These are phyloP conservation scores for Cercophora samala DNA, from an alignment of 495 filamentous ascomycete species.

Conservation along the genomic window DNA sequence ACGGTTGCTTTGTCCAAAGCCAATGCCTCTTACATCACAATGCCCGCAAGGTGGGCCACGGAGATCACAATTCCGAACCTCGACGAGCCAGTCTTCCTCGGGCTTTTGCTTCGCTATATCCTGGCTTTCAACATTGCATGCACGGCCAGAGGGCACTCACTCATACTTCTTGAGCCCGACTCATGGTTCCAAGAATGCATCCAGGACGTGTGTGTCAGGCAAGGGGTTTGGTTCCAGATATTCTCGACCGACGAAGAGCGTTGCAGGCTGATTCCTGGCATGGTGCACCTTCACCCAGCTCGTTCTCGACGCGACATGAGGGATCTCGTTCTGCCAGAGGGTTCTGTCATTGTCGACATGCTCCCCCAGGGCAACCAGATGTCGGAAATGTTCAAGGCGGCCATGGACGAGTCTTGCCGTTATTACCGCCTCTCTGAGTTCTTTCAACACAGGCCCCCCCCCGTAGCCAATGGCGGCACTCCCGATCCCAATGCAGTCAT, in stretches of 20 bases:
- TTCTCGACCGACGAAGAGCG: slow-evolving; percentile 16
- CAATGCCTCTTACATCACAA: slow-evolving; percentile 34
- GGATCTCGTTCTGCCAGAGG: slow-evolving; percentile 24
- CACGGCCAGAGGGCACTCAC: not conserved
- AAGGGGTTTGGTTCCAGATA: slow-evolving; percentile 19
- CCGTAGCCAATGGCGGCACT: not conserved
- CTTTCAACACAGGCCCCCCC: not conserved
- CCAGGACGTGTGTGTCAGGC: slow-evolving; percentile 21
- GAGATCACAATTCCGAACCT: not conserved
- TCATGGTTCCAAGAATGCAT: slow-evolving; percentile 29
- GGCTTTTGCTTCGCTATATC: slow-evolving; percentile 28
- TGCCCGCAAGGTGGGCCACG: not conserved
- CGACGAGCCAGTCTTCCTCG: slow-evolving; percentile 18
- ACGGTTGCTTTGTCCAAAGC: slow-evolving; percentile 31
- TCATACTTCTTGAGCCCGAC: slow-evolving; percentile 37
- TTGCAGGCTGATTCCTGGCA: not conserved
- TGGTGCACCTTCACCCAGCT: slow-evolving; percentile 27
- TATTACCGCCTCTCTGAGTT: slow-evolving; percentile 24
- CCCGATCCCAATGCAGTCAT: not conserved
- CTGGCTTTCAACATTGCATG: slow-evolving; percentile 19
- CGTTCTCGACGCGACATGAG: slow-evolving; percentile 28
- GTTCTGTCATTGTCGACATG: slow-evolving; percentile 34
- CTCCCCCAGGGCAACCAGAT: slow-evolving; percentile 23
- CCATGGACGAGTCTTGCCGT: slow-evolving; percentile 24
- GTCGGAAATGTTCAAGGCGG: slow-evolving; percentile 24